phyloP scores from a whole-genome alignment of 768 basidiomycete species.

The Butyriboletus loyo region DNA sequence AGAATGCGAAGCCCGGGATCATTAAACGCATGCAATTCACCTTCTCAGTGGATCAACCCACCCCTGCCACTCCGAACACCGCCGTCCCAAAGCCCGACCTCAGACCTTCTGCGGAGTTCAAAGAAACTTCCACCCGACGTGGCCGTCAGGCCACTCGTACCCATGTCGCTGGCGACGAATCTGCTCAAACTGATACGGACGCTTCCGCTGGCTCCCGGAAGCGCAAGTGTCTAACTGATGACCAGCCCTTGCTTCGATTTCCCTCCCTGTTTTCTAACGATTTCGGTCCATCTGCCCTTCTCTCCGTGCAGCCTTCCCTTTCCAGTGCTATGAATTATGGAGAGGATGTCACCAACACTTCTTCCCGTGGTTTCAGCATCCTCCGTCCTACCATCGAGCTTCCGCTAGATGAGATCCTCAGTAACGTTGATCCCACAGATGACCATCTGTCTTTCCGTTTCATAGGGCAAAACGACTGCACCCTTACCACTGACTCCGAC shows the following conservation, averaged over 20 bases:
- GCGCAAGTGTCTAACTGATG: conserved; percentile 23
- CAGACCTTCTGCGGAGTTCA: conserved; percentile 64
- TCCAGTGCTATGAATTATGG: conserved; percentile 73
- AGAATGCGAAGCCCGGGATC: conserved; percentile 61
- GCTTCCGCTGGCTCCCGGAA: conserved; percentile 25
- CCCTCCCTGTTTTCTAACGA: conserved; percentile 70
- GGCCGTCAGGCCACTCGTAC: conserved; percentile 39
- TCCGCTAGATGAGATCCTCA: conserved; percentile 77
- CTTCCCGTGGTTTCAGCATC: conserved; percentile 57
- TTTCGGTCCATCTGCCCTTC: conserved; percentile 75
- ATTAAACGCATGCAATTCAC: conserved; percentile 92
- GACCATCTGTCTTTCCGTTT: conserved; percentile 6
- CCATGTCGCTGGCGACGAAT: conserved; percentile 31
- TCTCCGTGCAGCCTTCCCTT: conserved; percentile 65
- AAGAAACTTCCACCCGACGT: conserved; percentile 42
- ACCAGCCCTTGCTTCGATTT: conserved; percentile 53
- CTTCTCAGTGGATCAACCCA: conserved; percentile 75
- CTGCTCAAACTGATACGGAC: conserved; percentile 21
- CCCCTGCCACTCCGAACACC: conserved; percentile 41
- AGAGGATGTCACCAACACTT: conserved; percentile 57
- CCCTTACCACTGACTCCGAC: conserved; percentile 15
- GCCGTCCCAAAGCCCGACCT: conserved; percentile 61
- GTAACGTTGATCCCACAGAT: conserved; percentile 26
- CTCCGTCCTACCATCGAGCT: conserved; percentile 80
- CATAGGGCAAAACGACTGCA: conserved; percentile 6